Evolutionary conservation across 306 rosid genomes (phyloP).

Genomic region (Quercus glauca): DNA sequence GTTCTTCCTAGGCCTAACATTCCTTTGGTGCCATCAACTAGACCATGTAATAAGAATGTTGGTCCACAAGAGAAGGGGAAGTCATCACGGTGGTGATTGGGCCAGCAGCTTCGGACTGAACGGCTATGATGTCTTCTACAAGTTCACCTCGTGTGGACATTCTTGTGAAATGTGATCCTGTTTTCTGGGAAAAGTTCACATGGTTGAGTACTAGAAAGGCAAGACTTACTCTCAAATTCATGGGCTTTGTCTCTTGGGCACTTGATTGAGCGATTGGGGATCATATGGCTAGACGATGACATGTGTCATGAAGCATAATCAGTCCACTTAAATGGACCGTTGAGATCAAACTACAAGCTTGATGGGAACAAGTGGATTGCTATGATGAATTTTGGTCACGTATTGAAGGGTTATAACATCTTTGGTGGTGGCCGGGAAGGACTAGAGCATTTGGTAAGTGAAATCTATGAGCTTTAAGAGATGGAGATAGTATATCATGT

Average conservation of each 20-base stretch:
- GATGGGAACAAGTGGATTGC: constrained; percentile 36
- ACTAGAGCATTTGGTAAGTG: neutral
- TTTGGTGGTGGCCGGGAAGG: constrained; percentile 36
- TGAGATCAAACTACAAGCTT: constrained; percentile 32
- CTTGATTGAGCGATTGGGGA: constrained; percentile 48
- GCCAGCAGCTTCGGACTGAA: constrained; percentile 6
- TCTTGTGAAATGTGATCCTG: constrained; percentile 20
- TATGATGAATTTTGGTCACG: constrained; percentile 37
- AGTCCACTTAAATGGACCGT: constrained; percentile 47
- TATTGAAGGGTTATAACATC: constrained; percentile 55
- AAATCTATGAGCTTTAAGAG: constrained; percentile 8
- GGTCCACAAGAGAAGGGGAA: constrained; percentile 48
- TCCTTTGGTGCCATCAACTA: constrained; percentile 49
- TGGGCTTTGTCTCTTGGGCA: constrained; percentile 46
- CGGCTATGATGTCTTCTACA: constrained; percentile 34
- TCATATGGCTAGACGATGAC: constrained; percentile 26
- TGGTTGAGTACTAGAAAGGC: neutral
- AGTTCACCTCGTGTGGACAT: constrained; percentile 28
- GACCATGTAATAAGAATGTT: constrained; percentile 40
- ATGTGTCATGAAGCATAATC: constrained; percentile 23
- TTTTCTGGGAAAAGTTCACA: constrained; percentile 38
- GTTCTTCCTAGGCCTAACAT: constrained; percentile 62
- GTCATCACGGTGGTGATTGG: neutral
- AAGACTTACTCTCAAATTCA: neutral
- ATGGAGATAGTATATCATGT: too few relatives aligned